Conservation (phyloP, 2,329 filamentous ascomycete species). For the Didymella lethalis region DNA sequence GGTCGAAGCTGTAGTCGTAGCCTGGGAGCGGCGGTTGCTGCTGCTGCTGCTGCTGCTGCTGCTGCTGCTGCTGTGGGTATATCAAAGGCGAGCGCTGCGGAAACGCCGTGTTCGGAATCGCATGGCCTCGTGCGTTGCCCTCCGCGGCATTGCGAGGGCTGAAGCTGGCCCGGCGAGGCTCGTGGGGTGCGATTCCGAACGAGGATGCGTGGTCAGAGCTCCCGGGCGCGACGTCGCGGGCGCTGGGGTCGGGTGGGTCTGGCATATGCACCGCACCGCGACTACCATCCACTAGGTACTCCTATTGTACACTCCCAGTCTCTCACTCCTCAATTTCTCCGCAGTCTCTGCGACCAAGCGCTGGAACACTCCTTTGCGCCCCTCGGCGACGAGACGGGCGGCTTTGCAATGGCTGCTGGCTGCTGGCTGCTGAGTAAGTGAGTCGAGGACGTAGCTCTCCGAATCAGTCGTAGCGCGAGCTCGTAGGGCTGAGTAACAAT, state of each 20-base stretch:
- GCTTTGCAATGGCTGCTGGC: slow-evolving; percentile 23
- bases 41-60: slow-evolving; percentile 27
- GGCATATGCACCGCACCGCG: slow-evolving; percentile 34
- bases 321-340: background rate
- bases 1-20: slow-evolving; percentile 30
- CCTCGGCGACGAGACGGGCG: slow-evolving; percentile 3
- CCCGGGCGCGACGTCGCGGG: slow-evolving; percentile 26
- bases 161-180: slow-evolving; percentile 25
- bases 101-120: slow-evolving; percentile 26
- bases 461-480: slow-evolving; percentile 8
- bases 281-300: too few species aligned
- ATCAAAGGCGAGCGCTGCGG: slow-evolving; percentile 29
- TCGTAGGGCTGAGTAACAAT: background rate
- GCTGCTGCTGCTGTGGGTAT: slow-evolving; percentile 30
- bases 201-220: slow-evolving; percentile 45
- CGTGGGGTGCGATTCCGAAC: slow-evolving; percentile 21
- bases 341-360: too few species aligned
- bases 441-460: slow-evolving; percentile 22
- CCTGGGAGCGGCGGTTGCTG: slow-evolving; percentile 33
- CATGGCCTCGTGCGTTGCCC: slow-evolving; percentile 32
- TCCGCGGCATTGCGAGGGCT: slow-evolving; percentile 28
- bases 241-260: slow-evolving; percentile 34
- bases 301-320: background rate
- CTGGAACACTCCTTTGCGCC: slow-evolving; percentile 10
- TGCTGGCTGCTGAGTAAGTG: slow-evolving; percentile 38